Percentiles rank a stretch among this genome's conserved stretches.
phyloP scores from a whole-genome alignment of 192 early-diverging fungal species.

The Mortierella hygrophila region DNA sequence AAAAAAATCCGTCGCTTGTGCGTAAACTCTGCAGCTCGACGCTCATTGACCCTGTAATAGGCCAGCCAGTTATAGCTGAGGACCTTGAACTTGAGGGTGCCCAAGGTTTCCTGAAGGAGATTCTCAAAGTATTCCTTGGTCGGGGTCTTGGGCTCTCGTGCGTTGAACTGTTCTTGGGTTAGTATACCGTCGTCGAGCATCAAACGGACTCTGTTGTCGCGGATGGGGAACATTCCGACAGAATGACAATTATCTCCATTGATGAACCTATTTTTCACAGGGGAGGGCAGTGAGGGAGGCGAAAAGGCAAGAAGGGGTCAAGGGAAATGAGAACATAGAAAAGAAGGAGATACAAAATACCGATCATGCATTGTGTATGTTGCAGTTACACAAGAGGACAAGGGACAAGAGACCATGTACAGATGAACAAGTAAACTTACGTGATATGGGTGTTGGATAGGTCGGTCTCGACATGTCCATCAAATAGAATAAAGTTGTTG shows the following conservation, averaged over 20 bases:
- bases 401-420: background rate
- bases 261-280: background rate
- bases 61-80: constrained; percentile 16
- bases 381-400: background rate
- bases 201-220: background rate
- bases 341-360: background rate
- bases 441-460: background rate
- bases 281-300: background rate
- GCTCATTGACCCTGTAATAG: constrained; percentile 25
- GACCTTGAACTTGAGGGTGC: background rate
- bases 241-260: background rate
- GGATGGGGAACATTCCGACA: background rate
- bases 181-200: constrained; percentile 10
- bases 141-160: background rate
- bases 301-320: background rate
- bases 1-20: constrained; percentile 40
- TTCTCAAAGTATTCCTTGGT: constrained; percentile 11
- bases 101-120: background rate
- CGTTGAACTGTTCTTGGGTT: background rate
- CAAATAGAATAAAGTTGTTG: constrained; percentile 26
- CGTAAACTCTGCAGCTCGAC: background rate
- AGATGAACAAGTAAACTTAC: background rate
- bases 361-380: background rate
- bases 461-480: constrained; percentile 26
- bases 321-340: background rate